Evolutionary conservation across 2,329 filamentous ascomycete species (phyloP), one percentile per base, ranked within the genome.

Genomic region (Decorospora gaudefroyi): DNA sequence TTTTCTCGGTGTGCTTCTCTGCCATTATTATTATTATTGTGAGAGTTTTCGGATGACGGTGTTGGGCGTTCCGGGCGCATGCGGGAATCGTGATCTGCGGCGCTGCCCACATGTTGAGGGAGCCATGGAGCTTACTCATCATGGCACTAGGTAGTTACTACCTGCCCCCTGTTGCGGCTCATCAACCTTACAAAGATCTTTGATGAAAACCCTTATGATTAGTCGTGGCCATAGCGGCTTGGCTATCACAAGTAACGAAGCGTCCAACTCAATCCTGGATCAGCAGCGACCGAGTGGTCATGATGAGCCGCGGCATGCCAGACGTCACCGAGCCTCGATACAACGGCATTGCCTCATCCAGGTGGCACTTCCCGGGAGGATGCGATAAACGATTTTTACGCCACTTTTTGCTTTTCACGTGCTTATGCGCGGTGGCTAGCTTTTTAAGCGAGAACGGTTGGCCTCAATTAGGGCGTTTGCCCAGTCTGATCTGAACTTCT

Each of bases 341-440:
- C n/a, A 48, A 44, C 45, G 35, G 48, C 33, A 48, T 46, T 29
- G 25, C 26, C 37, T 30, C 27, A 17, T 36, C 30, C 6, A 42
- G 44, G 22, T 28, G 34, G 48, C 27, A 13, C 19, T 15, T 10
- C n/a, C 38, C 38, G 47, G 27, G 42, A 45, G 42, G 22, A 46
- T 35, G 35, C 41, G 46, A 26, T 23, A 26, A 27, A 35, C 15
- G 22, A 39, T 25, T 35, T 17, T 12, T 38, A 48, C 44, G 49
- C 49, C 46, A 53, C 46, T 30, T 41, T 39, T 32, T 16, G 31
- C 15, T 37, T 55, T 55, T 55, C 49, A 55, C 49, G 49, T 53
- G 49, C 31, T 30, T 28, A 53, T 53, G 52, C 52, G 38, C 23
- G 23, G 33, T 41, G 42, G 46, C 40, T 42, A 13, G 37, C 28